Evolutionary conservation across 2,329 filamentous ascomycete genomes (phyloP).

Genomic region (Graphilbum sp.): DNA sequence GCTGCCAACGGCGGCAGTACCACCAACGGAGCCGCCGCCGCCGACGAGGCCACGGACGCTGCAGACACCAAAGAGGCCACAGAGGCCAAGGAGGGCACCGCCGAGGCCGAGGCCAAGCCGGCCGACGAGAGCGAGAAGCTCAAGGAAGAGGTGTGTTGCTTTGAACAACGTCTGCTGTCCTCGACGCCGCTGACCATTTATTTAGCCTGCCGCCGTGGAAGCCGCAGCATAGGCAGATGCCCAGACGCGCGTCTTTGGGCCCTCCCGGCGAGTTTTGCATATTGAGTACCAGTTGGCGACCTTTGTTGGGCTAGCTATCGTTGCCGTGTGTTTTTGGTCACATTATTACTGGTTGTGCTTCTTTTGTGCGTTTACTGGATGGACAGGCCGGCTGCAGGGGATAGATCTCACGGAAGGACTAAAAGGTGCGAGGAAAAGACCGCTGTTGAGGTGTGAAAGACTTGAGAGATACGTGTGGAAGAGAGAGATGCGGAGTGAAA

Average conservation of each 20-base stretch:
- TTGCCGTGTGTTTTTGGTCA: too few species aligned
- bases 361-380: too few species aligned
- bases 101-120: conserved; percentile 16
- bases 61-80: conserved; percentile 12
- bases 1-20: conserved; percentile 18
- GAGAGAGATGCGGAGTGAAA: too few species aligned
- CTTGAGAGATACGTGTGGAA: too few species aligned
- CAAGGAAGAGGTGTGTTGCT: conserved; percentile 6
- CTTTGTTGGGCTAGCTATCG: too few species aligned
- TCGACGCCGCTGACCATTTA: not conserved
- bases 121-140: conserved; percentile 10
- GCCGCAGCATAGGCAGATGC: conserved; percentile 4
- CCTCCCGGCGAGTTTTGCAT: too few species aligned
- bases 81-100: conserved; percentile 21
- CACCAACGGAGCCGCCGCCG: conserved; percentile 20
- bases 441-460: too few species aligned
- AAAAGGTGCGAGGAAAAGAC: too few species aligned
- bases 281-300: too few species aligned
- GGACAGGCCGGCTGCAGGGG: too few species aligned
- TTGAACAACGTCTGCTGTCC: not conserved
- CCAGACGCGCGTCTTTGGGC: not conserved
- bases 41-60: conserved; percentile 17
- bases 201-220: conserved; percentile 7
- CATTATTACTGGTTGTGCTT: too few species aligned
- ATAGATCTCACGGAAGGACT: too few species aligned